Base-by-base conservation (phyloP, 345 rosid genomes). In the Salix arbutifolia region DNA sequence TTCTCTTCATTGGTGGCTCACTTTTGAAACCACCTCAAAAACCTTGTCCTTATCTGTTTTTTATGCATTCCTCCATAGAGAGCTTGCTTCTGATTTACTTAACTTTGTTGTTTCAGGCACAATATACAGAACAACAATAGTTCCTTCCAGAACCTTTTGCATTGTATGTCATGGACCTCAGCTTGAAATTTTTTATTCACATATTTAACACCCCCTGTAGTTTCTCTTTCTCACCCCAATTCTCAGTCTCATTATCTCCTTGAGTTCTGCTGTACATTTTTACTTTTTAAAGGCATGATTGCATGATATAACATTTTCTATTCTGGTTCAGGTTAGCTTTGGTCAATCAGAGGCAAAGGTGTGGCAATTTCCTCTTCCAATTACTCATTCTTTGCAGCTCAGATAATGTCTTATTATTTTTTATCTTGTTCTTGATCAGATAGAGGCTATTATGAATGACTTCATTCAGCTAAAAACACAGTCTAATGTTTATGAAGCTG, bases 341-440 rank as follows among this genome's bases (percentile, higher is more conserved):
- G 91, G 98, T 65, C 98, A 84, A 80, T 82, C 97, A 13, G 96
- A 94, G 83, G 98, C 97, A 71, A 94, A 94, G 95, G 97, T 92
- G 72, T 48, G 92, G 83, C 26, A 21, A 8, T 5, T 4, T 44
- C 5, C 42, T 74, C 40, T 21, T 14, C 50, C n/a, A 23, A 23
- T 25, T 50, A 19, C 78, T 10, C 58, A 14, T 25, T 37, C 61
- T 8, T 21, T 21, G 61, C 61, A 56, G 25, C n/a, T 56, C 23
- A 56, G 61, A 56, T 56, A n/a, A 76, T 65, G 38, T 61, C 68
- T 75, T 79, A 21, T 8, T 8, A 12, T 16, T 16, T 40, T 35
- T 37, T 5, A 14, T 16, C 5, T 23, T 68, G 18, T 68, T 72
- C 71, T 35, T 79, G 65, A 37, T 78, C 94, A 91, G 98, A 85